Percentiles rank a stretch among this genome's conserved stretches.
phyloP scores from a whole-genome alignment of 768 basidiomycete species.

The Mycena rosella region DNA sequence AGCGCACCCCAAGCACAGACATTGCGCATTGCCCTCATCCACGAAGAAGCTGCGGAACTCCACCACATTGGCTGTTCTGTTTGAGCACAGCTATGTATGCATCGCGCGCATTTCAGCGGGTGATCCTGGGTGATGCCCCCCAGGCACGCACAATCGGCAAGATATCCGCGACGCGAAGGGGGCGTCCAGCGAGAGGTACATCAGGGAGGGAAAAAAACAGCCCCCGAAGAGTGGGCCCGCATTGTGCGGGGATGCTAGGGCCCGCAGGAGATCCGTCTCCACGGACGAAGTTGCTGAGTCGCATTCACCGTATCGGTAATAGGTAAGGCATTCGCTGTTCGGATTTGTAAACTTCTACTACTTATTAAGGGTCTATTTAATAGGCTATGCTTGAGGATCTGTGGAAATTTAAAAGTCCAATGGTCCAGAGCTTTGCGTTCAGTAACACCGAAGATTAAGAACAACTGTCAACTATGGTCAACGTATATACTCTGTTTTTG shows the following conservation, averaged over 20 bases:
- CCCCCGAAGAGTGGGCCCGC: constrained; percentile 27
- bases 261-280: constrained; percentile 38
- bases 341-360: too few species aligned
- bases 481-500: too few species aligned
- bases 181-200: constrained; percentile 39
- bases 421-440: too few species aligned
- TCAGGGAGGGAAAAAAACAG: constrained; percentile 47
- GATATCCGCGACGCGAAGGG: constrained; percentile 30
- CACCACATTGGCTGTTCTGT: constrained; percentile 32
- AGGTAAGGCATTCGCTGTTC: too few species aligned
- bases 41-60: constrained; percentile 28
- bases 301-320: constrained; percentile 33
- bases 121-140: constrained; percentile 12
- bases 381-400: too few species aligned
- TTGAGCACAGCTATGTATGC: constrained; percentile 40
- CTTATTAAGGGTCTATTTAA: too few species aligned
- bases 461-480: too few species aligned
- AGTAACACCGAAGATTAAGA: too few species aligned
- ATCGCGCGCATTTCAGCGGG: constrained; percentile 38
- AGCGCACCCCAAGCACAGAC: constrained; percentile 30
- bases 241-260: constrained; percentile 40
- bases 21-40: constrained; percentile 15
- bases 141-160: constrained; percentile 39
- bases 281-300: constrained; percentile 5
- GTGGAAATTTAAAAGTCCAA: too few species aligned